Base-by-base conservation (phyloP, 352 stramenopile species). In the Elongisporangium senticosum region DNA sequence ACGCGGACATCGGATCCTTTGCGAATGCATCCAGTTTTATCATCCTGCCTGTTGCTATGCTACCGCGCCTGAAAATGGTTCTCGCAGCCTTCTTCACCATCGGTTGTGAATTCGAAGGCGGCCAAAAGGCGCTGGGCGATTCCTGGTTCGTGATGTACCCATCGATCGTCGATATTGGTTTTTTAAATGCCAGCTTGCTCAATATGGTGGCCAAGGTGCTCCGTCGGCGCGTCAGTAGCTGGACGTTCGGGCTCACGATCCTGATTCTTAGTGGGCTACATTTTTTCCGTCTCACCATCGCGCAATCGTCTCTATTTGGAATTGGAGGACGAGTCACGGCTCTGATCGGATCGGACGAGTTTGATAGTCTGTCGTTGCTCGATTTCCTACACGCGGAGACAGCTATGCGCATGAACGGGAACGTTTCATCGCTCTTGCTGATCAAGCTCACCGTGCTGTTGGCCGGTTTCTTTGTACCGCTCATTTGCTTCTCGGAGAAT, bases 391-490 rank as follows among this genome's bases (percentile, higher is more conserved):
- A 53, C 6, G 62, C 59, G 4, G 56, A 67, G 50, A 54, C 68
- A 20, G 62, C 63, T 0, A 53, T 74, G 11, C 64, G 61, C 0
- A 55, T 86, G 33, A 60, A 74, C 33, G 76, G 69, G 21, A 64
- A 59, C 59, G 53, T 77, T 49, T 26, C 20, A 11, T 49, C 71
- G 55, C 63, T 82, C 14, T 74, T 79, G 15, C 8, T 53, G 17
- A 49, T 79, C 52, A 86, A 86, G 51, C 17, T 83, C n/a, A 22
- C 21, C 0, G 61, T 55, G 11, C n/a, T 81, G 19, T 54, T 83
- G 13, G 63, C 39, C 1, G 47, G 79, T 51, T 80, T 74, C 47
- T 48, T 74, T 0, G 22, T 79, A 28, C 70, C 72, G 24, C 50
- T 86, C 1, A 7, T 74, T 4, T 53, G 33, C 33, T 43, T 43